Percentiles rank a stretch among this genome's conserved stretches.
Evolutionary conservation across 768 basidiomycete genomes (phyloP).

Genomic region (Gymnopilus junonius): DNA sequence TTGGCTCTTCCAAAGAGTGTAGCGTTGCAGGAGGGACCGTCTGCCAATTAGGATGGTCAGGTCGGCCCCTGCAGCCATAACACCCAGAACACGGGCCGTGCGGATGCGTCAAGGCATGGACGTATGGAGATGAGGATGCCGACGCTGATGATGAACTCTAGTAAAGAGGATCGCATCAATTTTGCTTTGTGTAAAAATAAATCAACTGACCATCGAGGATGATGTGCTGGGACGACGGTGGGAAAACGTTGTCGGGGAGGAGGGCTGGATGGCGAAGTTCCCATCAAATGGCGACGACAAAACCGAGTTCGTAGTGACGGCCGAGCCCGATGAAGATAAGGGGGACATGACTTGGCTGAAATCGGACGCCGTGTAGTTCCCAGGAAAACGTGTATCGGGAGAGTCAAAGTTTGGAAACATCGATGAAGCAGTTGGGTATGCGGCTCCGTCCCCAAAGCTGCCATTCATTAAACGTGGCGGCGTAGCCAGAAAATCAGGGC

Average conservation of each 20-base stretch:
- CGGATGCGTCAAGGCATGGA: conserved; percentile 21
- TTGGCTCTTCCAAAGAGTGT: conserved; percentile 24
- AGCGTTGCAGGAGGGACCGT: conserved; percentile 11
- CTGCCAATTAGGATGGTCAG: conserved; percentile 19
- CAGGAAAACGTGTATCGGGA: conserved; percentile 19
- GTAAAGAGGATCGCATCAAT: conserved; percentile 15
- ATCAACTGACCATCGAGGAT: conserved; percentile 24
- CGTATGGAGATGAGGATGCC: conserved; percentile 31
- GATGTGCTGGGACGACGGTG: conserved; percentile 27
- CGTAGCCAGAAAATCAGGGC: conserved; percentile 6
- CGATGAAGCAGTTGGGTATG: conserved; percentile 17
- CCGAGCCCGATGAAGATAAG: conserved; percentile 21
- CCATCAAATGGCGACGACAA: conserved; percentile 26
- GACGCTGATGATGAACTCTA: conserved; percentile 32
- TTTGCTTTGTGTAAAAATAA: conserved; percentile 9
- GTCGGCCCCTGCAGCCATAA: conserved; percentile 12
- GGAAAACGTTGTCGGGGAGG: conserved; percentile 20
- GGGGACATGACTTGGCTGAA: conserved; percentile 20
- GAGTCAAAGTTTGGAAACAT: conserved; percentile 23
- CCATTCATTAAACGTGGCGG: conserved; percentile 2
- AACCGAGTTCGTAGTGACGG: conserved; percentile 20
- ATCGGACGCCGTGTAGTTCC: conserved; percentile 19
- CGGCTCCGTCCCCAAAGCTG: conserved; percentile 10
- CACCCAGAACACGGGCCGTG: conserved; percentile 17
- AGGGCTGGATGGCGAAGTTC: conserved; percentile 18